Evolutionary conservation across 768 basidiomycete species (phyloP).

Genomic region (Trametes sanguinea): DNA sequence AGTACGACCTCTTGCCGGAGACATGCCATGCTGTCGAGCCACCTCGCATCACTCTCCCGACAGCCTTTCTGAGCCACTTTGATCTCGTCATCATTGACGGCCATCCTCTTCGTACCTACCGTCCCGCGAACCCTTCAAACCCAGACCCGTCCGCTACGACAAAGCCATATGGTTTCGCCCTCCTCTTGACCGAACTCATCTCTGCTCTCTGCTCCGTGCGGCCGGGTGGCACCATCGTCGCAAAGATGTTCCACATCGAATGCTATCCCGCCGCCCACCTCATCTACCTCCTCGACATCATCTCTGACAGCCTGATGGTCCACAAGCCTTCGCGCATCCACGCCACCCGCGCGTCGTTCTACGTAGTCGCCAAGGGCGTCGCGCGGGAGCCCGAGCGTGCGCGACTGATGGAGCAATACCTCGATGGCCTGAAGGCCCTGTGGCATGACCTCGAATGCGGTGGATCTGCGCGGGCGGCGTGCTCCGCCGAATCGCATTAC

Average conservation of each 20-base stretch:
- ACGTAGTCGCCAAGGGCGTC: slow-evolving; percentile 10
- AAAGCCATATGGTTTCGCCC: background rate
- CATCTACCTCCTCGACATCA: slow-evolving; percentile 6
- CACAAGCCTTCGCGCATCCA: background rate
- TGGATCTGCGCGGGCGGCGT: background rate
- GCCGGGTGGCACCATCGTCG: slow-evolving; percentile 8
- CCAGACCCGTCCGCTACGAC: background rate
- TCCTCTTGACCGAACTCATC: slow-evolving; percentile 4
- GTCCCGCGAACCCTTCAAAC: background rate
- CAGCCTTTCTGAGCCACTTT: background rate
- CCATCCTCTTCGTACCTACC: background rate
- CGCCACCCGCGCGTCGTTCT: slow-evolving; percentile 1
- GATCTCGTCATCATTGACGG: slow-evolving; percentile 2
- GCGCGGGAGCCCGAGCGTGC: background rate
- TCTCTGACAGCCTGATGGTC: slow-evolving; percentile 2
- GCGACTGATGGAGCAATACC: background rate
- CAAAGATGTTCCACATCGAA: slow-evolving; percentile 4
- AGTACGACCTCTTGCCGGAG: background rate
- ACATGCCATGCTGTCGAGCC: background rate
- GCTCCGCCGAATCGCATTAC: background rate
- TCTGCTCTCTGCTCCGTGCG: background rate
- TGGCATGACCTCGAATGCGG: background rate
- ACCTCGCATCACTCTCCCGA: background rate
- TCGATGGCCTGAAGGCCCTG: background rate
- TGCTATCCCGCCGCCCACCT: slow-evolving; percentile 5